Percentiles rank a stretch among this genome's conserved stretches.
These are phyloP conservation scores for Stachybotrys chlorohalonatus DNA, from an alignment of 2,329 filamentous ascomycete species.

Conservation along the genomic window DNA sequence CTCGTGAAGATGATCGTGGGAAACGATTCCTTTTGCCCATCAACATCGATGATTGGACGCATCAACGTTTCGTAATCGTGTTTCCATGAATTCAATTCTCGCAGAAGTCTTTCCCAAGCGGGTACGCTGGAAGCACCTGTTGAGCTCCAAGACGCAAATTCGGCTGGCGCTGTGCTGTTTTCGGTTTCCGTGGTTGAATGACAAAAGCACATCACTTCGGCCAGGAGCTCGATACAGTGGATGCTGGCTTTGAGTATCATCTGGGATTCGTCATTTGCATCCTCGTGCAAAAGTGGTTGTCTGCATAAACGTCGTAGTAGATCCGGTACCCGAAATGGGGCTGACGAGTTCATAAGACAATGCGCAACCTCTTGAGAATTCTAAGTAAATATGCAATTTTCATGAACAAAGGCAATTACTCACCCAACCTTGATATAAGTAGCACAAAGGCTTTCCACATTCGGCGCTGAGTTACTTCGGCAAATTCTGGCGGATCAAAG, in stretches of 20 bases:
- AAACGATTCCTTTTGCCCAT: neutral
- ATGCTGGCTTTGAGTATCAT: neutral
- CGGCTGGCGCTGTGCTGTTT: neutral
- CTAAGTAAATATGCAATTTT: neutral
- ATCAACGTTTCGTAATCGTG: neutral
- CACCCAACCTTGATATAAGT: neutral
- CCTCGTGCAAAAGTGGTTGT: neutral
- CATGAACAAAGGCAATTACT: neutral
- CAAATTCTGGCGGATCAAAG: neutral
- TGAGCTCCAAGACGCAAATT: neutral
- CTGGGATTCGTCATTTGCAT: neutral
- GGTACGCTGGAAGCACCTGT: neutral
- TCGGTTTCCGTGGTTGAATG: neutral
- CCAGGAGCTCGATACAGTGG: neutral
- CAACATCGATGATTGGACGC: neutral
- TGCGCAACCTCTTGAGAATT: neutral
- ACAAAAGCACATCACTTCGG: neutral
- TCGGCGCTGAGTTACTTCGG: neutral
- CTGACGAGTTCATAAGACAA: neutral
- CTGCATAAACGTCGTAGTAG: neutral
- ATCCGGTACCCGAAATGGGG: neutral
- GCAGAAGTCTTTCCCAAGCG: neutral
- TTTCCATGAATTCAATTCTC: neutral
- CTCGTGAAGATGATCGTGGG: neutral
- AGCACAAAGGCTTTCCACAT: neutral